Conservation (phyloP, 768 basidiomycete species). For the Lentinula lateritia region DNA sequence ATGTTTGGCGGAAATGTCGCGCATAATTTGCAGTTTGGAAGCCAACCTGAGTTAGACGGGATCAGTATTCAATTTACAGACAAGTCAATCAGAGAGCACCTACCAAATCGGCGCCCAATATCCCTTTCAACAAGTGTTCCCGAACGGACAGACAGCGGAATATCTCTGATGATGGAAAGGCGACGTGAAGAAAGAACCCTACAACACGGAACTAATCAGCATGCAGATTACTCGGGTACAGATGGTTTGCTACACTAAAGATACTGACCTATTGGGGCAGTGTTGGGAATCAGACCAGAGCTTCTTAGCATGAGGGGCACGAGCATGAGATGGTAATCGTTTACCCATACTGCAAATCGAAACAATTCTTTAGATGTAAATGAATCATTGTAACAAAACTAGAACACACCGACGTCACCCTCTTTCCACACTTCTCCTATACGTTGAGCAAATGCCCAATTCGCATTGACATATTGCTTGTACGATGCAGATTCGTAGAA, state of each 20-base stretch:
- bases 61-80: background rate
- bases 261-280: conserved; percentile 54
- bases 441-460: conserved; percentile 82
- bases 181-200: conserved; percentile 95
- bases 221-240: background rate
- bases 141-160: conserved; percentile 86
- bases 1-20: conserved; percentile 82
- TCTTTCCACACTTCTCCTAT: conserved; percentile 79
- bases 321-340: conserved; percentile 97
- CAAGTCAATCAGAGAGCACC: background rate
- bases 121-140: conserved; percentile 71
- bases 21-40: conserved; percentile 88
- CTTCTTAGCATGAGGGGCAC: conserved; percentile 82
- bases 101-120: conserved; percentile 51
- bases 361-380: background rate
- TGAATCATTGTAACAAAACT: background rate
- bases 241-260: background rate
- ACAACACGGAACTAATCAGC: conserved; percentile 23
- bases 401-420: conserved; percentile 69
- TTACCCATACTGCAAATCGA: conserved; percentile 56
- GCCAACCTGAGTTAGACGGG: conserved; percentile 38
- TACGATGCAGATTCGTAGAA: conserved; percentile 79
- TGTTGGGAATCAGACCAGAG: conserved; percentile 43
- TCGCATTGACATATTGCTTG: conserved; percentile 85
- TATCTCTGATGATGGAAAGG: conserved; percentile 93